Evolutionary conservation across 169 alveolate genomes (phyloP).

Genomic region (Babesia bigemina): DNA sequence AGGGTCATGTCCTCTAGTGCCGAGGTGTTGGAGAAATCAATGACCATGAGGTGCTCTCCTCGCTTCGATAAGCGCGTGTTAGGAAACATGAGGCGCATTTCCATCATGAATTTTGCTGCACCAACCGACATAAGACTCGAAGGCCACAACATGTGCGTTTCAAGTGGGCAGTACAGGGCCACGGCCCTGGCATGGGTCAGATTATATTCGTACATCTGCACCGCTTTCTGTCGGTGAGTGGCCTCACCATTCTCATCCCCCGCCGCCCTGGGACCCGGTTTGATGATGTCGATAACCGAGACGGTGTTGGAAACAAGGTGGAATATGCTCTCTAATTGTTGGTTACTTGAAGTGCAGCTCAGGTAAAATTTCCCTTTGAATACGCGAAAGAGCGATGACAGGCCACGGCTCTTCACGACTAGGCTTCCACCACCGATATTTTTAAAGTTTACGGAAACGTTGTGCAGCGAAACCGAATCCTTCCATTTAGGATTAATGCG

Average conservation of each 20-base stretch:
- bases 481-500: background rate
- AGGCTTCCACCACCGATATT: background rate
- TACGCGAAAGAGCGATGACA: conserved; percentile 9
- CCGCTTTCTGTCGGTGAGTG: background rate
- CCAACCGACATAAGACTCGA: background rate
- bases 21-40: conserved; percentile 33
- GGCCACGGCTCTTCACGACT: background rate
- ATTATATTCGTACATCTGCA: background rate
- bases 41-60: conserved; percentile 9
- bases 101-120: background rate
- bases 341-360: background rate
- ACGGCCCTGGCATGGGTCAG: conserved; percentile 23
- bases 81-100: conserved; percentile 14
- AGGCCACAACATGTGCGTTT: conserved; percentile 25
- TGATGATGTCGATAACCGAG: background rate
- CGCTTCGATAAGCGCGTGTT: conserved; percentile 12
- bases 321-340: background rate
- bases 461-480: background rate
- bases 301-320: conserved; percentile 25
- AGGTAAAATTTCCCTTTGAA: background rate
- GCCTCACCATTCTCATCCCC: background rate
- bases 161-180: conserved; percentile 17
- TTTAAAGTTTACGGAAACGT: background rate
- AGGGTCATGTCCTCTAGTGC: conserved; percentile 11
- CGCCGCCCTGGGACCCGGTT: background rate